Evolutionary conservation across 2,329 filamentous ascomycete genomes (phyloP).

Genomic region (Fusarium tanahbumbuense): DNA sequence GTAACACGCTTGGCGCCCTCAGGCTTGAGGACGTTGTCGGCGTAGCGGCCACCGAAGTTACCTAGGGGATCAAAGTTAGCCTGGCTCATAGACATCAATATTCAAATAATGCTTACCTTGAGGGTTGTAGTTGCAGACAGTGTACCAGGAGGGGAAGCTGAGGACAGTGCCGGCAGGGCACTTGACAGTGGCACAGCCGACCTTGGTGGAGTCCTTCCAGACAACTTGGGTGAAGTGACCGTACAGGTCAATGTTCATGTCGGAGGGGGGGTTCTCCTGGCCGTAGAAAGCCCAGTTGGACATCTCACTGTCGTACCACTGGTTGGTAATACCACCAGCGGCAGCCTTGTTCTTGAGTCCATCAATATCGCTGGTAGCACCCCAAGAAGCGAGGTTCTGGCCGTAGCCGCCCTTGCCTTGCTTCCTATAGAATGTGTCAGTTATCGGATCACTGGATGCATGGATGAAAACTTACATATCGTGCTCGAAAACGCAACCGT

Average conservation of each 20-base stretch:
- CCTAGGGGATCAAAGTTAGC: conserved; percentile 50
- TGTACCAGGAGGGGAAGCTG: conserved; percentile 72
- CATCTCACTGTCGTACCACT: conserved; percentile 91
- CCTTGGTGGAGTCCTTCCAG: conserved; percentile 54
- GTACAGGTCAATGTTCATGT: conserved; percentile 71
- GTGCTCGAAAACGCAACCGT: conserved; percentile 78
- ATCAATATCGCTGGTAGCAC: conserved; percentile 54
- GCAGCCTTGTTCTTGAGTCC: conserved; percentile 63
- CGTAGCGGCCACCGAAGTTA: conserved; percentile 65
- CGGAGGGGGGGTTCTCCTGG: conserved; percentile 64
- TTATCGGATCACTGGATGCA: neutral
- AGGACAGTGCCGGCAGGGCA: conserved; percentile 64
- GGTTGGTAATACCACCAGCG: conserved; percentile 76
- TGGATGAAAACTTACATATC: conserved; percentile 69
- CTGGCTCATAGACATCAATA: neutral
- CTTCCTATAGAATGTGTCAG: conserved; percentile 58
- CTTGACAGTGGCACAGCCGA: conserved; percentile 75
- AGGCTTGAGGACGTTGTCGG: conserved; percentile 60
- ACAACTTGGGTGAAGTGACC: conserved; percentile 65
- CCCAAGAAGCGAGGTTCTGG: conserved; percentile 87
- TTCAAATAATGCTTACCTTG: conserved; percentile 66
- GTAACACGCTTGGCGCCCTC: conserved; percentile 40
- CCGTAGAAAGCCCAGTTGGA: conserved; percentile 70
- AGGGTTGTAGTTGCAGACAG: conserved; percentile 88
- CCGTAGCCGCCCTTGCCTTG: conserved; percentile 77